Conservation (phyloP, 306 rosid species). For the Vigna hirtella region DNA sequence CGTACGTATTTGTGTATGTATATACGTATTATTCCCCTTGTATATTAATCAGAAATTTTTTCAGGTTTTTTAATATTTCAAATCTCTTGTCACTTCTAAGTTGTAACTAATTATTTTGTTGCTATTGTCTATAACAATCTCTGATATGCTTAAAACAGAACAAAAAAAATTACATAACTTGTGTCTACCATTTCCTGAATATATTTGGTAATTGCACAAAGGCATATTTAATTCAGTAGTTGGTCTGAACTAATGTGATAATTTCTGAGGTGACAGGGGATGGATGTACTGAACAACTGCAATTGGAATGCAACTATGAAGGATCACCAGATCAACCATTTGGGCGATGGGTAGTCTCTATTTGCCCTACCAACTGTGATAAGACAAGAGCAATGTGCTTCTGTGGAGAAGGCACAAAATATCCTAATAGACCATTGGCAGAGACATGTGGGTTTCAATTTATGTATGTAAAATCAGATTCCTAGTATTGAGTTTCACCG, state of each 20-base stretch:
- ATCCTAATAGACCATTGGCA: constrained; percentile 92
- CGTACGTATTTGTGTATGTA: no score
- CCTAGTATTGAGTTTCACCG: constrained; percentile 35
- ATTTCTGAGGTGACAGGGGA: constrained; percentile 67
- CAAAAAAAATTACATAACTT: constrained; percentile 2
- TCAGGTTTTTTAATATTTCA: neutral
- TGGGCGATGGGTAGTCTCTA: constrained; percentile 94
- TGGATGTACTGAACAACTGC: constrained; percentile 70
- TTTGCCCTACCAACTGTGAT: constrained; percentile 92
- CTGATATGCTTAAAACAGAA: constrained; percentile 5
- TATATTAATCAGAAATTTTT: neutral
- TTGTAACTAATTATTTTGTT: neutral
- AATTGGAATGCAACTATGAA: constrained; percentile 76
- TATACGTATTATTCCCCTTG: neutral
- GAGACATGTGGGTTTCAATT: constrained; percentile 92
- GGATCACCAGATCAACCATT: constrained; percentile 64
- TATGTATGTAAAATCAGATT: constrained; percentile 60
- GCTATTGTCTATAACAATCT: neutral
- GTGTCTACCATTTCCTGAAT: constrained; percentile 27
- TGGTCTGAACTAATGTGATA: constrained; percentile 38
- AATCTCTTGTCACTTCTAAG: constrained; percentile 17
- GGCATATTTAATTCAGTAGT: constrained; percentile 10
- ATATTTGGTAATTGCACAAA: constrained; percentile 27
- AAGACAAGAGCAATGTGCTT: constrained; percentile 95
- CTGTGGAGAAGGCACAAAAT: constrained; percentile 96